Percentiles rank a stretch among this genome's conserved stretches.
Evolutionary conservation across 257 asterid genomes (phyloP).

Genomic region (Ilex aquifolium): DNA sequence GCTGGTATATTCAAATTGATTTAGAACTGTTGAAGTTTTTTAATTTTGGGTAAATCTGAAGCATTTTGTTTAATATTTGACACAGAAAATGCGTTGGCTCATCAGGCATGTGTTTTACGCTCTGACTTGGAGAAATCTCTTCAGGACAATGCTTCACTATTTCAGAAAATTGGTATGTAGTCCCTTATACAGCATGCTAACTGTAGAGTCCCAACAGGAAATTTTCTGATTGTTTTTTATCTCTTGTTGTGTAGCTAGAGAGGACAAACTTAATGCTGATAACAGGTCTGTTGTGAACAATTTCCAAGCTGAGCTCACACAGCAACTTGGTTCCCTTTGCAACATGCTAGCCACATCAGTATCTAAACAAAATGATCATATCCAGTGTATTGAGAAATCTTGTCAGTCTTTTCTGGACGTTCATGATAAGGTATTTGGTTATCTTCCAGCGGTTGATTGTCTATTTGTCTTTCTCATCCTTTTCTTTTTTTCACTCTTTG

Average conservation of each 20-base stretch:
- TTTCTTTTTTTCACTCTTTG: not conserved
- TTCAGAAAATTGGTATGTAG: slow-evolving; percentile 54
- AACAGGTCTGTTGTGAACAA: slow-evolving; percentile 55
- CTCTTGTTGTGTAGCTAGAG: slow-evolving; percentile 47
- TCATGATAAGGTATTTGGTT: slow-evolving; percentile 49
- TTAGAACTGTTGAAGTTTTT: slow-evolving; percentile 2
- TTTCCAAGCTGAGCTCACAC: slow-evolving; percentile 59
- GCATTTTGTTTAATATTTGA: not conserved
- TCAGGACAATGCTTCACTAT: slow-evolving; percentile 55
- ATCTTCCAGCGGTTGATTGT: slow-evolving; percentile 3
- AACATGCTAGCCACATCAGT: slow-evolving; percentile 47
- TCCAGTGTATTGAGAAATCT: slow-evolving; percentile 53
- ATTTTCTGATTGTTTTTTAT: slow-evolving; percentile 1
- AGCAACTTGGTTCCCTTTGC: slow-evolving; percentile 57
- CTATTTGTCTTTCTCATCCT: not conserved
- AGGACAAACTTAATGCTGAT: slow-evolving; percentile 58
- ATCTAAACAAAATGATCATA: slow-evolving; percentile 58
- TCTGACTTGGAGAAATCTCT: slow-evolving; percentile 78
- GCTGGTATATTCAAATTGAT: slow-evolving; percentile 36
- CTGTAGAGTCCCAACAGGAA: slow-evolving; percentile 9
- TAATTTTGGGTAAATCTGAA: not conserved
- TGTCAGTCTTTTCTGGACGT: slow-evolving; percentile 57
- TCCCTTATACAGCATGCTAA: not conserved
- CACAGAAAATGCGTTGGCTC: slow-evolving; percentile 73
- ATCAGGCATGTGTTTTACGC: slow-evolving; percentile 71